Evolutionary conservation across 164 flowering plant genomes (phyloP), one percentile per base, ranked within the genome.

Genomic region (Vitis labrusca): DNA sequence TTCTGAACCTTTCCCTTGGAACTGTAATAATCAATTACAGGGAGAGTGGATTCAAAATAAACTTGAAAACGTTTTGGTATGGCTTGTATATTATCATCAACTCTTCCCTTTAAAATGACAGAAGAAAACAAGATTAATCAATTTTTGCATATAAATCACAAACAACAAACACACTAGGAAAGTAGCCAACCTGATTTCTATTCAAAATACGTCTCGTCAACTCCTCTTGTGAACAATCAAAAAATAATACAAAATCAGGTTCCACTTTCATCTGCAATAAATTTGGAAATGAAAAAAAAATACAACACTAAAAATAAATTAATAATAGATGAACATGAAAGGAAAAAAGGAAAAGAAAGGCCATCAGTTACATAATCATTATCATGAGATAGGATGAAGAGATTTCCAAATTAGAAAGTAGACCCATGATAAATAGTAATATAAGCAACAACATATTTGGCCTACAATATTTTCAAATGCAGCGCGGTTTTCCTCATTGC

Each of bases 401-500:
- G 44, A 6, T 37, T 23, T 5, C 8, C 11, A n/a, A 30, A 55
- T 50, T 50, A 11, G 13, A 1, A 37, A 30, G 1, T 19, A 10
- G 17, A 53, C 4, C 56, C 10, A 66, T 2, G 15, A n/a, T 44
- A 63, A 23, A 44, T 16, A 11, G 8, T 54, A n/a, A 54, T 17
- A 29, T 5, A 10, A 16, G 13, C 12, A 55, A 53, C 15, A 50
- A 53, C 3, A 48, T 63, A n/a, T 60, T 44, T 23, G 51, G 61
- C 83, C 69, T 76, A 84, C 87, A 65, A 74, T 71, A 3, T 72
- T 12, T 63, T 80, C 81, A 73, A 71, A 74, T 52, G 79, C 74
- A 67, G 68, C 49, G 9, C 74, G 79, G 49, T 82, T 84, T 65
- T 84, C 90, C 52, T 83, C 85, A 75, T 80, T 80, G 7, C 86